Percentiles rank a stretch among this genome's conserved stretches.
Evolutionary conservation across 2,329 filamentous ascomycete genomes (phyloP).

Genomic region (Phaeophleospora eucalypticola): DNA sequence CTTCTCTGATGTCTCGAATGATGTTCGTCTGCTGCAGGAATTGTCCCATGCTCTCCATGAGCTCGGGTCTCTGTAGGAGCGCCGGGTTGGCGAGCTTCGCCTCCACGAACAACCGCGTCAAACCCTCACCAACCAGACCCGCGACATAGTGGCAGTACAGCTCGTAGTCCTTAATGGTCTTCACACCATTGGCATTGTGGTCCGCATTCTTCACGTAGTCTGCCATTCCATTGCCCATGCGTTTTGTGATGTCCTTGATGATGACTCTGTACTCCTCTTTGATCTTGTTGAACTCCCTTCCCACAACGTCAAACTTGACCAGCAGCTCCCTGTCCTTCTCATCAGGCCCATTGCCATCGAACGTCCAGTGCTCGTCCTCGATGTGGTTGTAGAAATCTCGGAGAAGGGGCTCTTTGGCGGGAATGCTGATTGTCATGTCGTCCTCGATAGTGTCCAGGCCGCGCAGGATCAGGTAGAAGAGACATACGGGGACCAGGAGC

Average conservation of each 20-base stretch:
- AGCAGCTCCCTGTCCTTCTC: conserved; percentile 93
- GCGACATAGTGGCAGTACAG: conserved; percentile 97
- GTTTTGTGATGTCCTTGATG: conserved; percentile 85
- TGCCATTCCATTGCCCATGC: conserved; percentile 99
- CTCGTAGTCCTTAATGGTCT: conserved; percentile 85
- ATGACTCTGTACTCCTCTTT: conserved; percentile 80
- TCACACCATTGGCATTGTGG: conserved; percentile 66
- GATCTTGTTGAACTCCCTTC: conserved; percentile 81
- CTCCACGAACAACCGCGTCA: conserved; percentile 85
- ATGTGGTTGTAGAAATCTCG: conserved; percentile 76
- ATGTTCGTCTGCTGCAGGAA: conserved; percentile 99
- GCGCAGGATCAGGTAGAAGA: conserved; percentile 91
- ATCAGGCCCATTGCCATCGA: conserved; percentile 75
- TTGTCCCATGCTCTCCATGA: conserved; percentile 94
- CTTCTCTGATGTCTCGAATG: conserved; percentile 90
- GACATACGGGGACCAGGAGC: conserved; percentile 77
- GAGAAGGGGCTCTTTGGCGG: conserved; percentile 79
- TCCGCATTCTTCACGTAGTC: conserved; percentile 86
- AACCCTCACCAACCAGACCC: conserved; percentile 92
- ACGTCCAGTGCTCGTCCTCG: conserved; percentile 85
- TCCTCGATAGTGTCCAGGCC: conserved; percentile 98
- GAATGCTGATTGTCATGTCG: conserved; percentile 85
- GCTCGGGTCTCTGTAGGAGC: conserved; percentile 69
- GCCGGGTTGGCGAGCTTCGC: conserved; percentile 81
- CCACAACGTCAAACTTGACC: conserved; percentile 84